Base-by-base conservation (phyloP, 1,284 basidiomycete genomes). In the Ganoderma sinense region DNA sequence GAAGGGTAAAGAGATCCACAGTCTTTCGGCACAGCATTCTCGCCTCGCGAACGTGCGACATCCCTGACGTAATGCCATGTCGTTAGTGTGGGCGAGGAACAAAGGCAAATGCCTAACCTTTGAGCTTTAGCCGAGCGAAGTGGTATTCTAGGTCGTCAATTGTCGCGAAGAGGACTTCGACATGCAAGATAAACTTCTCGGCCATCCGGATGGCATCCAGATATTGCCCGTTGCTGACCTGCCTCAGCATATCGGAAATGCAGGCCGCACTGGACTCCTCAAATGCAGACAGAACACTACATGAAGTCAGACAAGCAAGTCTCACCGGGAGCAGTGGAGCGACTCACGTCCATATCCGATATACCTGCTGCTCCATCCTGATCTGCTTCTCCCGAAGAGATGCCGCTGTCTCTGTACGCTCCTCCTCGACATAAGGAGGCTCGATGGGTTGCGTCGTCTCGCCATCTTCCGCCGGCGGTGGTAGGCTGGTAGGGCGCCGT, bases 211-310 rank as follows among this genome's bases (percentile, higher is more conserved):
- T 97, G 67, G 97, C 97, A 77, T 99, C 97, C 66, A 98, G 87
- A 80, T 99, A 97, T 77, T 97, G 92, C 18, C 96, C 95, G 77
- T 94, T 97, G 86, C 96, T 98, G 82, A 99, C 98, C 78, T 98
- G 96, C 70, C 95, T 87, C 69, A 99, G 86, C 97, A 99, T 99
- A 80, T 99, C 97, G 31, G 96, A 97, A 75, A 99, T 99, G 82
- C 98, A 98, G 6, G 97, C 97, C n/a, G 97, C 97, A 75, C 95
- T 97, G 45, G 96, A 97, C 83, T 99, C 97, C 81, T 99, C 97
- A 76, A 99, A 99, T 2, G 97, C 96, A 23, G 97, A 98, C 40
- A 99, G 87, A 40, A 99, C 97, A 61, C 92, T 94, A 26, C 4
- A 69, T 36, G 41, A 60, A 66, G 68, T 71, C 40, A 67, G 55